Evolutionary conservation across 768 basidiomycete species (phyloP).

Genomic region (Boletus insuetus): DNA sequence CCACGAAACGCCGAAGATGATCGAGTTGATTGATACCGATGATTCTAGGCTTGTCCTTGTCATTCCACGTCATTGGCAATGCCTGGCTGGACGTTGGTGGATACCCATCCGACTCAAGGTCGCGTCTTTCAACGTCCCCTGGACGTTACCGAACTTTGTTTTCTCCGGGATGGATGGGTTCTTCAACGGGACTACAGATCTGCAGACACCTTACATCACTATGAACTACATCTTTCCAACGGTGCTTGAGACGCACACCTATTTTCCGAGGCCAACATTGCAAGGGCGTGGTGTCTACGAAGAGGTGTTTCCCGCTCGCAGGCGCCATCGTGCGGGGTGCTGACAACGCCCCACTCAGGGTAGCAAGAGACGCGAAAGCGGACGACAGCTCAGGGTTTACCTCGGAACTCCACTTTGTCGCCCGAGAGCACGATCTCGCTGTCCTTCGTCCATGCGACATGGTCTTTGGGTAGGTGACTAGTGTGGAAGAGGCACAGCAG

Average conservation of each 20-base stretch:
- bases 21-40: no score
- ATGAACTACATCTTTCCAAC: constrained; percentile 26
- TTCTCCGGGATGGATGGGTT: constrained; percentile 43
- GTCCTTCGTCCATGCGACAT: constrained; percentile 38
- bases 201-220: constrained; percentile 42
- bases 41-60: no score
- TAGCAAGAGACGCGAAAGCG: neutral
- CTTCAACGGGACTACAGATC: constrained; percentile 48
- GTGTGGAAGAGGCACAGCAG: constrained; percentile 33
- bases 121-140: constrained; percentile 34
- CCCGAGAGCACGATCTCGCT: constrained; percentile 37
- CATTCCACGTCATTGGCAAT: no score
- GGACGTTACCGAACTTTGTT: constrained; percentile 38
- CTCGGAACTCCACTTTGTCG: constrained; percentile 32
- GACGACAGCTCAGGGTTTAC: neutral
- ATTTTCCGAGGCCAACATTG: constrained; percentile 36
- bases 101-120: constrained; percentile 1
- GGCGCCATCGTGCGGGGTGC: constrained; percentile 37
- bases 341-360: neutral
- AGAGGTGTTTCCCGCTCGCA: constrained; percentile 49
- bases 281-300: constrained; percentile 43
- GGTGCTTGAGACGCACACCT: constrained; percentile 20
- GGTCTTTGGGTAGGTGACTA: constrained; percentile 30
- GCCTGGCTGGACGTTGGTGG: constrained; percentile 6
- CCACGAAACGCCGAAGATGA: no score